Conservation (phyloP, 1,284 basidiomycete genomes). For the Schizopora paradoxa region DNA sequence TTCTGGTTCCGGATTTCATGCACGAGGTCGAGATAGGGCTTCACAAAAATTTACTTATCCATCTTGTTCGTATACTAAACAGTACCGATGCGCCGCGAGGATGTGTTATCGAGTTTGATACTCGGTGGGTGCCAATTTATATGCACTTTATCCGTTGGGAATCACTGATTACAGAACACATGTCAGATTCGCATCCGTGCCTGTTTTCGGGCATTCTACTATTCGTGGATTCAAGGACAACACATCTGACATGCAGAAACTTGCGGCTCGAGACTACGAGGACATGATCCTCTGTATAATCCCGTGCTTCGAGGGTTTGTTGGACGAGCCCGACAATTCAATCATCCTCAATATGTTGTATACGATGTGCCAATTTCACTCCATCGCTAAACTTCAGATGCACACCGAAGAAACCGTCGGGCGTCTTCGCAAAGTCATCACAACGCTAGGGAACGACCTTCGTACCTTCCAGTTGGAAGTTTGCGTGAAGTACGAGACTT, state of each 20-base stretch:
- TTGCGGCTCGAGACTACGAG: conserved; percentile 31
- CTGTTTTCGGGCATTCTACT: conserved; percentile 29
- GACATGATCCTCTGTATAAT: conserved; percentile 34
- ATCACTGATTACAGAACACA: conserved; percentile 14
- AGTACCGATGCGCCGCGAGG: conserved; percentile 8
- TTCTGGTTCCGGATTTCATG: conserved; percentile 24
- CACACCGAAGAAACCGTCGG: conserved; percentile 24
- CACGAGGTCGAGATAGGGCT: conserved; percentile 27
- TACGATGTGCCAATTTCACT: conserved; percentile 27
- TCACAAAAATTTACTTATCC: conserved; percentile 26
- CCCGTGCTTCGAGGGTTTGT: conserved; percentile 31
- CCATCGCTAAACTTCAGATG: conserved; percentile 30
- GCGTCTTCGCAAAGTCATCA: too few species aligned
- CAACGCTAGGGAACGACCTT: not conserved
- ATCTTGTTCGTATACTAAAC: conserved; percentile 25
- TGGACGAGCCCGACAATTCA: conserved; percentile 25
- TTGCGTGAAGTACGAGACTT: not conserved
- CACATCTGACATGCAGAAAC: conserved; percentile 29
- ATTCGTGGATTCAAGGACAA: conserved; percentile 29
- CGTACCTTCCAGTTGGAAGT: not conserved
- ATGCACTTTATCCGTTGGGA: not conserved
- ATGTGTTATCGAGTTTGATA: conserved; percentile 5
- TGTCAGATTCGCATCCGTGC: conserved; percentile 20
- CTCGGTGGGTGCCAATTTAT: conserved; percentile 11
- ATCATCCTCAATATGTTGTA: conserved; percentile 25